phyloP scores from a whole-genome alignment of 495 filamentous ascomycete genomes.

The Hyaloscypha bicolor region DNA sequence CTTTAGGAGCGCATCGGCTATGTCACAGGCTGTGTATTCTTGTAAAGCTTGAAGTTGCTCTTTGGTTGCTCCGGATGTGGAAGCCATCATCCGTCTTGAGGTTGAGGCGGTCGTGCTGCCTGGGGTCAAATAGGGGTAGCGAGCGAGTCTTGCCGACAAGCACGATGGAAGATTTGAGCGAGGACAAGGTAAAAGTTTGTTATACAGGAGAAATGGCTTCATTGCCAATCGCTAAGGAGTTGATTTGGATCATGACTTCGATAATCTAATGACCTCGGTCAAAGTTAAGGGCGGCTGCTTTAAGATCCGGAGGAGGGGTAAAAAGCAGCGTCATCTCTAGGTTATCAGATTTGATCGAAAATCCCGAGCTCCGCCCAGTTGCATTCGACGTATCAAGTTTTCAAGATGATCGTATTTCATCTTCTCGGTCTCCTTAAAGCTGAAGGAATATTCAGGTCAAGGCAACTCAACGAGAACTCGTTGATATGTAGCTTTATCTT shows the following conservation, averaged over 20 bases:
- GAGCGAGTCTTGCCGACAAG: neutral
- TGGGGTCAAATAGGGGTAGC: neutral
- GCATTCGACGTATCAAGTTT: neutral
- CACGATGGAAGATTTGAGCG: neutral
- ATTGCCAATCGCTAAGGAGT: neutral
- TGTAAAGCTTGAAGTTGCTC: constrained; percentile 12
- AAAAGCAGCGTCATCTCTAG: neutral
- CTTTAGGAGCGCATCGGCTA: constrained; percentile 66
- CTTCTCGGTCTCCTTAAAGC: neutral
- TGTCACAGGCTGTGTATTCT: constrained; percentile 43
- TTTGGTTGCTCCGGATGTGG: neutral
- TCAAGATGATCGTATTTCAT: neutral
- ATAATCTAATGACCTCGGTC: neutral
- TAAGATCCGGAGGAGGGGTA: neutral
- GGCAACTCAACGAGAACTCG: too few species aligned
- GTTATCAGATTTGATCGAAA: neutral
- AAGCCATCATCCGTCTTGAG: neutral
- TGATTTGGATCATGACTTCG: neutral
- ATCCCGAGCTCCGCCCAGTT: neutral
- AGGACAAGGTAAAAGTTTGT: neutral
- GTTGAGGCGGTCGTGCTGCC: neutral
- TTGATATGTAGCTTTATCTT: neutral
- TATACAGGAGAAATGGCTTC: neutral
- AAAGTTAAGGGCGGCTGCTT: neutral
- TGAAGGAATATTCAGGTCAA: too few species aligned